Evolutionary conservation across 2,329 filamentous ascomycete species (phyloP), one percentile per base, ranked within the genome.

Genomic region (Emergomyces pasteurianus): DNA sequence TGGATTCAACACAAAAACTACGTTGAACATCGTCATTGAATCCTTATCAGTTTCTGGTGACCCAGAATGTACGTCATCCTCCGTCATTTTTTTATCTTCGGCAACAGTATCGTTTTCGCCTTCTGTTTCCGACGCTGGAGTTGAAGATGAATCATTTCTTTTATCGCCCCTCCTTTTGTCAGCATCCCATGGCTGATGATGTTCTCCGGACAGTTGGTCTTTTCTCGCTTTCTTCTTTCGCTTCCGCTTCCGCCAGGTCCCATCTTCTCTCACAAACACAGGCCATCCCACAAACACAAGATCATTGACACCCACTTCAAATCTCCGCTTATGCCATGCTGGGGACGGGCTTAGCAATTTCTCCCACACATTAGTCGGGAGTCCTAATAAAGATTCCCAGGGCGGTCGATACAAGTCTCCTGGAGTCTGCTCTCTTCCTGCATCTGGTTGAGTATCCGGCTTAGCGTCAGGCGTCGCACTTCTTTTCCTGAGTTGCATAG

Each of bases 21-120:
- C 83, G 72, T 96, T 95, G 76, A 99, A 99, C 92, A 97, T 97
- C 64, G 87, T 91, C 89, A 97, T 92, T 54, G 84, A 83, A 62
- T 83, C 77, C 62, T 79, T 80, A 58, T 79, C 77, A 54, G 71
- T 68, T 57, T 74, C 71, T 47, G 67, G 49, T 5, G 65, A 61
- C 52, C 69, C 70, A 50, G 67, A 66, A 3, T 62, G 50, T 18
- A 64, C 50, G 57, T 16, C 42, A 18, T 66, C 70, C 21, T 65
- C 66, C 8, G 64, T 58, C 58, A 66, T 65, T 38, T 58, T 65
- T 60, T 67, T 68, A 8, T 66, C 54, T 61, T 63, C 21, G 65
- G 69, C 34, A 63, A 60, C 34, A 68, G 68, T 31, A 62, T 62
- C 36, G 67, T 66, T 61, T 70, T 70, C 31, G 60, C 61, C 21